Evolutionary conservation across 257 asterid species (phyloP).

Genomic region (Solanum stenotomum): DNA sequence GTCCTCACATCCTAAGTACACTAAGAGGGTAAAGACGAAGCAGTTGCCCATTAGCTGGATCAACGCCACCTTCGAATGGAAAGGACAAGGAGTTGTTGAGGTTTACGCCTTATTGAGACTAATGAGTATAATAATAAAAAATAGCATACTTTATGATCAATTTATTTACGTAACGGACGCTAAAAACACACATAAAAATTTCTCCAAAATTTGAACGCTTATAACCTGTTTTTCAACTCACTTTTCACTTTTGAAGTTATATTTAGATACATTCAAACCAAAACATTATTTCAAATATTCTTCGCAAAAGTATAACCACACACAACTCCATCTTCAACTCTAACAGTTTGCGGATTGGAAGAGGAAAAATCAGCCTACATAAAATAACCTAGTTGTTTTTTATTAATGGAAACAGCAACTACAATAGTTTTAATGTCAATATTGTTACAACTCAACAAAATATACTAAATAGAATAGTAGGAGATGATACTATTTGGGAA

Average conservation of each 20-base stretch:
- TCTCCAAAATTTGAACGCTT: not conserved
- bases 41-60: no score
- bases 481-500: not conserved
- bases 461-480: not conserved
- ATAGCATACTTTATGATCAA: not conserved
- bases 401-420: not conserved
- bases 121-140: no score
- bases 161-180: accelerated
- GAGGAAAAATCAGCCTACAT: not conserved
- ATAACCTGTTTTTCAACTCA: not conserved
- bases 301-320: not conserved
- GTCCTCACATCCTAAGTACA: no score
- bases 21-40: no score
- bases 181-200: not conserved
- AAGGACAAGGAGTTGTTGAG: not conserved
- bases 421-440: not conserved
- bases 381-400: not conserved
- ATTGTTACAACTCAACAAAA: not conserved
- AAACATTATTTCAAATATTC: not conserved
- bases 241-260: not conserved
- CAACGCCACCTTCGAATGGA: no score
- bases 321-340: not conserved
- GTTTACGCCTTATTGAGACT: not conserved
- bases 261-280: not conserved
- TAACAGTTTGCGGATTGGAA: not conserved